These are phyloP conservation scores for Sphagnum contortum DNA, from an alignment of 225 moss, liverwort and hornwort species.

Conservation along the genomic window DNA sequence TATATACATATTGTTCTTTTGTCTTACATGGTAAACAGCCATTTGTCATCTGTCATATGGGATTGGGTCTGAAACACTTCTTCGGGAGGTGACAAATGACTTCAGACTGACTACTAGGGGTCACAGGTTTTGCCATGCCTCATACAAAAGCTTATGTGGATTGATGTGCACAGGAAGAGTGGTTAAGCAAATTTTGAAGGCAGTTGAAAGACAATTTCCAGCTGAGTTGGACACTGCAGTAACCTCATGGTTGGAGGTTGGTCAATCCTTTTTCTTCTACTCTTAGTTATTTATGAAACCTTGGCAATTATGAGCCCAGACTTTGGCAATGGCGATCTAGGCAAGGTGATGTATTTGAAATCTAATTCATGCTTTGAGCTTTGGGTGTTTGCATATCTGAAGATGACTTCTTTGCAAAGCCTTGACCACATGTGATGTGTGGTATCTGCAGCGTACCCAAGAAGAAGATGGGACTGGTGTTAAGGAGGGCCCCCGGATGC, in stretches of 20 bases:
- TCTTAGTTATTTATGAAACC: background rate
- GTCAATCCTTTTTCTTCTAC: too few relatives aligned
- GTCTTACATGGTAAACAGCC: background rate
- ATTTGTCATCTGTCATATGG: too few relatives aligned
- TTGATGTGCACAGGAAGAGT: slow-evolving; percentile 44
- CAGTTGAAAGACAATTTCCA: slow-evolving; percentile 63
- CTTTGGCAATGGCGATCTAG: too few relatives aligned
- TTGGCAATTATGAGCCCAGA: too few relatives aligned
- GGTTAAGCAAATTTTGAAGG: slow-evolving; percentile 49
- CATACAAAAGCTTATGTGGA: background rate
- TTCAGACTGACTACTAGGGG: too few relatives aligned
- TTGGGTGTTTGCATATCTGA: too few relatives aligned
- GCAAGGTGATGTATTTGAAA: too few relatives aligned
- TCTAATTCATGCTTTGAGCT: too few relatives aligned
- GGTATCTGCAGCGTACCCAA: slow-evolving; percentile 22
- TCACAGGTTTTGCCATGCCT: too few relatives aligned
- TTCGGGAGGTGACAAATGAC: too few relatives aligned
- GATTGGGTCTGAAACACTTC: too few relatives aligned
- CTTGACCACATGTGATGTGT: background rate
- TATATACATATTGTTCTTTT: background rate
- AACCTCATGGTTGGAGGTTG: slow-evolving; percentile 53
- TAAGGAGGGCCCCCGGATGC: slow-evolving; percentile 27
- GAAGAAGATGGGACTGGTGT: slow-evolving; percentile 14
- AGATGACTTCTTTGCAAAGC: too few relatives aligned
- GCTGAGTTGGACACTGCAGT: slow-evolving; percentile 66